phyloP scores from a whole-genome alignment of 306 rosid species.

The Acacia acuminata region DNA sequence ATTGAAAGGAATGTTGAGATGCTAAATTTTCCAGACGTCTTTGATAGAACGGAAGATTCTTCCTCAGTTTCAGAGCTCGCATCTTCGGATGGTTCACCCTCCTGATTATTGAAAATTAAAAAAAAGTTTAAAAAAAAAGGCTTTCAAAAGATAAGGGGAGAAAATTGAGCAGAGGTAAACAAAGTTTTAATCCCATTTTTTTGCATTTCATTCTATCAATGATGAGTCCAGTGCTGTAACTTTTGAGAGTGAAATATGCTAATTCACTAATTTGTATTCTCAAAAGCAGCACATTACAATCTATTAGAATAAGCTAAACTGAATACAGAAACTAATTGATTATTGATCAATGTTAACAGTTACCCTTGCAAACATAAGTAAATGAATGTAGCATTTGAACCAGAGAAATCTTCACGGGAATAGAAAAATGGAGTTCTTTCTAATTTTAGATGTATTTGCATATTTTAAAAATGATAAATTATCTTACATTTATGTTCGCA shows the following conservation, averaged over 20 bases:
- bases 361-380: background rate
- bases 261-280: background rate
- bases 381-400: background rate
- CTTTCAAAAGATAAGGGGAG: background rate
- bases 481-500: background rate
- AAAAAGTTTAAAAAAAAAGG: background rate
- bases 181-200: background rate
- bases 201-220: slow-evolving; percentile 7
- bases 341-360: background rate
- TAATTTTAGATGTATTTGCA: background rate
- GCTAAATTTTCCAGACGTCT: slow-evolving; percentile 36
- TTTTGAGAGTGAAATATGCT: background rate
- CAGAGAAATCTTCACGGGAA: background rate
- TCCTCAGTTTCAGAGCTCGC: slow-evolving; percentile 31
- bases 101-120: slow-evolving; percentile 45
- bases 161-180: background rate
- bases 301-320: background rate
- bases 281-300: background rate
- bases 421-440: background rate
- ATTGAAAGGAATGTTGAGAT: slow-evolving; percentile 35
- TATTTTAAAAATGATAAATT: too few relatives aligned
- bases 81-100: slow-evolving; percentile 51
- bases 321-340: background rate
- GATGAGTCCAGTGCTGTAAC: background rate
- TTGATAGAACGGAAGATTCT: slow-evolving; percentile 36